phyloP scores from a whole-genome alignment of 768 basidiomycete genomes.

The Wakefieldia striispora region DNA sequence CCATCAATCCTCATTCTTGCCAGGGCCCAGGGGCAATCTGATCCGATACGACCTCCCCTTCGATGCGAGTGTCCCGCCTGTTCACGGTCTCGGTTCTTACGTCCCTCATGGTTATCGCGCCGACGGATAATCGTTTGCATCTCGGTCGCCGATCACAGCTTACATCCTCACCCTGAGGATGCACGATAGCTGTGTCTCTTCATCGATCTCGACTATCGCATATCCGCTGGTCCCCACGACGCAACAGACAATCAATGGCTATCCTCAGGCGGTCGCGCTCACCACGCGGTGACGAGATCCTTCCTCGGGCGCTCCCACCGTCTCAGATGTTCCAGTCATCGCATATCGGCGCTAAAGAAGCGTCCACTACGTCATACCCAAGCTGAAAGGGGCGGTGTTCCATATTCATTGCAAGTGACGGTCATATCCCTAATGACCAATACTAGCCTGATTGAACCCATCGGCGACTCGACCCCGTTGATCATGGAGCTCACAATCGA shows the following conservation, averaged over 20 bases:
- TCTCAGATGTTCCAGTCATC: too few relatives aligned
- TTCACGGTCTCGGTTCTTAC: constrained; percentile 8
- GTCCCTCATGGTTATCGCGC: constrained; percentile 4
- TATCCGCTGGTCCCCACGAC: constrained; percentile 4
- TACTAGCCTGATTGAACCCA: too few relatives aligned
- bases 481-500: too few relatives aligned
- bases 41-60: neutral
- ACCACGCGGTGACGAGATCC: neutral
- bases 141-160: constrained; percentile 26
- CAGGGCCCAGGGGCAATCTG: neutral
- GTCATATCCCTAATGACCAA: too few relatives aligned
- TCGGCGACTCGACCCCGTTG: too few relatives aligned
- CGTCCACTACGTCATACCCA: too few relatives aligned
- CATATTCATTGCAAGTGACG: too few relatives aligned
- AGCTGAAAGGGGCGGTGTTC: too few relatives aligned
- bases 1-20: neutral
- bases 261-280: neutral
- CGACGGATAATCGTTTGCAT: neutral
- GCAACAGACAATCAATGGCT: constrained; percentile 1
- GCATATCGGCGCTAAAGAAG: too few relatives aligned
- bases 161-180: constrained; percentile 1
- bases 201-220: constrained; percentile 5
- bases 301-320: neutral
- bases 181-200: constrained; percentile 1
- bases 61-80: constrained; percentile 5